A percentile compares a stretch with the other conserved stretches of the same genome.
These are phyloP conservation scores for Acacia crassicarpa DNA, from an alignment of 306 rosid genomes.

Conservation along the genomic window DNA sequence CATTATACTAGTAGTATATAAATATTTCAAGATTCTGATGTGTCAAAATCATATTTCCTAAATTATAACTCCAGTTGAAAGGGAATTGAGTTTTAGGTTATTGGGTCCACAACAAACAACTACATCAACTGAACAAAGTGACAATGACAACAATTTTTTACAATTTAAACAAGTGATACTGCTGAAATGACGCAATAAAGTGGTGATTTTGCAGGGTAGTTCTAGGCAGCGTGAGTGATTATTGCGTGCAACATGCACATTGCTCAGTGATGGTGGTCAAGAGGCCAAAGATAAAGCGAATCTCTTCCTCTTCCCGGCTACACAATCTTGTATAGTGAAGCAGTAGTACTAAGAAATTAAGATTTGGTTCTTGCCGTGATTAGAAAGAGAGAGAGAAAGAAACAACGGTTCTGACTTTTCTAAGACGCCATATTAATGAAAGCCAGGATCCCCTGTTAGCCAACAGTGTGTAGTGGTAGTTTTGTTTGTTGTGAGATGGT, in stretches of 20 bases:
- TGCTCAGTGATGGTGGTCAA: slow-evolving; percentile 15
- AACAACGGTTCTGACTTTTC: neutral
- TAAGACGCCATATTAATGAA: neutral
- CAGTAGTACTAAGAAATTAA: neutral
- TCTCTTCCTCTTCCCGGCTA: neutral
- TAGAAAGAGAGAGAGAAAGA: neutral
- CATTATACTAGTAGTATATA: too few species aligned
- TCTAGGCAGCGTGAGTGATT: slow-evolving; percentile 11
- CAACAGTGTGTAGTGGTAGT: neutral
- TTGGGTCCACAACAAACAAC: neutral
- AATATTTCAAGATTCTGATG: neutral
- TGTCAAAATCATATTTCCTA: neutral
- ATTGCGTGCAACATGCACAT: neutral
- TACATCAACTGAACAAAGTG: neutral
- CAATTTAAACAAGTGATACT: neutral
- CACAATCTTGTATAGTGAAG: neutral
- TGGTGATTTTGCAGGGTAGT: neutral
- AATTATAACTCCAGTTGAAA: neutral
- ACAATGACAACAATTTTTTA: neutral
- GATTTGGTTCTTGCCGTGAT: neutral
- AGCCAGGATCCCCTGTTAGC: neutral
- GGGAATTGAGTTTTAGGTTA: neutral
- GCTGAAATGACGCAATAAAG: too few species aligned
- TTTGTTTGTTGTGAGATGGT: neutral
- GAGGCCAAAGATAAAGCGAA: slow-evolving; percentile 1